Evolutionary conservation across 2,329 filamentous ascomycete species (phyloP).

Genomic region (Tolypocladium guangdongense): DNA sequence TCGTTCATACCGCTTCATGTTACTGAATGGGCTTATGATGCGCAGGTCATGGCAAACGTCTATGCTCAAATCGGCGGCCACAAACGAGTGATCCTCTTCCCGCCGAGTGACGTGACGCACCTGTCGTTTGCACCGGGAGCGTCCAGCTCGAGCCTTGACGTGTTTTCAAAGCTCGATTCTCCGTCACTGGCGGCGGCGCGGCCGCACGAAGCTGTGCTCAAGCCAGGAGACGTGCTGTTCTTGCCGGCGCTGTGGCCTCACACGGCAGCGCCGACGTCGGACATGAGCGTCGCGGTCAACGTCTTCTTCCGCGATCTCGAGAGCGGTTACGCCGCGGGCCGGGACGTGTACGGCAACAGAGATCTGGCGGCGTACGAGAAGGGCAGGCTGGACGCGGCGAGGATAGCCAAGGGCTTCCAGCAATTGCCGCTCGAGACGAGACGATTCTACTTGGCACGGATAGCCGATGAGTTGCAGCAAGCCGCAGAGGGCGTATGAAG

Average conservation of each 20-base stretch:
- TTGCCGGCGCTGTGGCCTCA: slow-evolving; percentile 80
- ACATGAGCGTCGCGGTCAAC: slow-evolving; percentile 70
- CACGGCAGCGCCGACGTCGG: slow-evolving; percentile 49
- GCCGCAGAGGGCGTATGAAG: slow-evolving; percentile 8
- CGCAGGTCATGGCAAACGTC: slow-evolving; percentile 73
- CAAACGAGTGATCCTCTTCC: slow-evolving; percentile 68
- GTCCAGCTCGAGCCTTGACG: slow-evolving; percentile 68
- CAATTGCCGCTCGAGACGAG: slow-evolving; percentile 53
- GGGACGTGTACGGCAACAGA: slow-evolving; percentile 80
- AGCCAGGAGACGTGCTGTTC: slow-evolving; percentile 67
- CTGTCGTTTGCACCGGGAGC: slow-evolving; percentile 65
- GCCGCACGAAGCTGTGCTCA: slow-evolving; percentile 55
- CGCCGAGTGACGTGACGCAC: slow-evolving; percentile 59
- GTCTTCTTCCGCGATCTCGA: slow-evolving; percentile 72
- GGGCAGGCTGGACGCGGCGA: slow-evolving; percentile 59
- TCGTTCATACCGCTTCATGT: background rate
- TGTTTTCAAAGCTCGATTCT: slow-evolving; percentile 43
- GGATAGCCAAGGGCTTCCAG: slow-evolving; percentile 53
- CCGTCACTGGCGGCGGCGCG: slow-evolving; percentile 36
- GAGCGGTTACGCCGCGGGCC: slow-evolving; percentile 57
- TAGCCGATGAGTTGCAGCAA: slow-evolving; percentile 54
- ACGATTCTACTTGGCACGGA: slow-evolving; percentile 63
- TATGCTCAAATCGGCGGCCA: slow-evolving; percentile 68
- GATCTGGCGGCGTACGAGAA: slow-evolving; percentile 80
- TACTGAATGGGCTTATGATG: background rate